A percentile compares a stretch with the other conserved stretches of the same genome.
Conservation (phyloP, 2,329 filamentous ascomycete species). For the Aspergillus felis region DNA sequence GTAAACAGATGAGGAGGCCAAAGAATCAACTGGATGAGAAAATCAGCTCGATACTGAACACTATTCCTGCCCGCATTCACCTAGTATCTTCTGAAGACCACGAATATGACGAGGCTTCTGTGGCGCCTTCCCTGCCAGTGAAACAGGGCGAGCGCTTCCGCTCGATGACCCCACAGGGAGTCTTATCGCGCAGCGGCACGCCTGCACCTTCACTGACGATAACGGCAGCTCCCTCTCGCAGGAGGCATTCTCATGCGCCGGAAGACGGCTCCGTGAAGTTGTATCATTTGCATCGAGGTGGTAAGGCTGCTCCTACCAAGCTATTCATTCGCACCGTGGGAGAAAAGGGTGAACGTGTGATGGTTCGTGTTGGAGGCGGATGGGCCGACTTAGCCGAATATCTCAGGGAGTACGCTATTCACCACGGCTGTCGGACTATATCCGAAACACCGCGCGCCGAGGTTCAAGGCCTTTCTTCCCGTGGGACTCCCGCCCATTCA, state of each 20-base stretch:
- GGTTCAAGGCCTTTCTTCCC: constrained; percentile 47
- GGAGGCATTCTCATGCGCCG: constrained; percentile 31
- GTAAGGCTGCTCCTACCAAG: constrained; percentile 84
- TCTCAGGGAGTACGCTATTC: constrained; percentile 84
- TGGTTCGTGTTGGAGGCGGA: constrained; percentile 97
- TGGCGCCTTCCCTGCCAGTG: constrained; percentile 31
- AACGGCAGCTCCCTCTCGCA: constrained; percentile 51
- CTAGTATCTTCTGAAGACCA: constrained; percentile 54
- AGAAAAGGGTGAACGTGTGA: constrained; percentile 84
- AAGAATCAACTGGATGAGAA: constrained; percentile 73
- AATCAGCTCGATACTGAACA: constrained; percentile 72
- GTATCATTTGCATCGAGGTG: constrained; percentile 83
- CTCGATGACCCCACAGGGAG: constrained; percentile 31
- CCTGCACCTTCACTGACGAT: constrained; percentile 66
- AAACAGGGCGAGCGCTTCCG: constrained; percentile 41
- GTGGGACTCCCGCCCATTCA: constrained; percentile 25
- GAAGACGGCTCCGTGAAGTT: constrained; percentile 76
- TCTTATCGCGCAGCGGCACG: constrained; percentile 49
- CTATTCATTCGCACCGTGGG: constrained; percentile 91
- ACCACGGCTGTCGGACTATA: constrained; percentile 73
- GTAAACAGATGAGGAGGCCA: constrained; percentile 37
- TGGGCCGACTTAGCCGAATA: constrained; percentile 97
- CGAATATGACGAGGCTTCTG: constrained; percentile 29
- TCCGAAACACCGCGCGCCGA: constrained; percentile 53
- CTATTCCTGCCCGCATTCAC: constrained; percentile 74